A percentile compares a stretch with the other conserved stretches of the same genome.
Conservation (phyloP, 345 rosid genomes). For the Ceriops zippeliana region DNA sequence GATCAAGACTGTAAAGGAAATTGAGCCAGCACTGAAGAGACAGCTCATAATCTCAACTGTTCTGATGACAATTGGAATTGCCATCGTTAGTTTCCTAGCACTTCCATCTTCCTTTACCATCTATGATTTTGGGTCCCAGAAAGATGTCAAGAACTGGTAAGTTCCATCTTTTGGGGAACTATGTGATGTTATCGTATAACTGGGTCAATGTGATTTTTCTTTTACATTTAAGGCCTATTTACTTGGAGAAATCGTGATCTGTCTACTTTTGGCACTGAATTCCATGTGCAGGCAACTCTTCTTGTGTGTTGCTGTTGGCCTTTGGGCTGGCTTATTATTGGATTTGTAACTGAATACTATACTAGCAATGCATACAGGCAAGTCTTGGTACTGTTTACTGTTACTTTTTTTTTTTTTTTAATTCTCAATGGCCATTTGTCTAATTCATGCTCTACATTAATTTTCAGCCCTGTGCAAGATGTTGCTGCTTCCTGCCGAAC, state of each 20-base stretch:
- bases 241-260: not conserved
- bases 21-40: constrained; percentile 65
- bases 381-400: not conserved
- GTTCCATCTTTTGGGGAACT: not conserved
- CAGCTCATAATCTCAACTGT: constrained; percentile 70
- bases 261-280: not conserved
- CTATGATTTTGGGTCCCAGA: constrained; percentile 66
- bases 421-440: not conserved
- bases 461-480: constrained; percentile 91
- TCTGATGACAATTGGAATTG: constrained; percentile 66
- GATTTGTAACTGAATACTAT: constrained; percentile 68
- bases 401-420: not conserved
- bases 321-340: constrained; percentile 80
- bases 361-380: constrained; percentile 78
- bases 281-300: constrained; percentile 59
- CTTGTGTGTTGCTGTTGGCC: constrained; percentile 69
- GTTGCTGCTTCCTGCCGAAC: constrained; percentile 97
- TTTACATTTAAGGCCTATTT: not conserved
- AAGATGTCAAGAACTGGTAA: constrained; percentile 69
- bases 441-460: not conserved
- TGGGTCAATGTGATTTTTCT: not conserved
- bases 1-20: constrained; percentile 66
- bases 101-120: constrained; percentile 69
- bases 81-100: constrained; percentile 50
- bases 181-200: not conserved